Conservation (phyloP, 352 stramenopile species). For the Phytophthora pluvialis region DNA sequence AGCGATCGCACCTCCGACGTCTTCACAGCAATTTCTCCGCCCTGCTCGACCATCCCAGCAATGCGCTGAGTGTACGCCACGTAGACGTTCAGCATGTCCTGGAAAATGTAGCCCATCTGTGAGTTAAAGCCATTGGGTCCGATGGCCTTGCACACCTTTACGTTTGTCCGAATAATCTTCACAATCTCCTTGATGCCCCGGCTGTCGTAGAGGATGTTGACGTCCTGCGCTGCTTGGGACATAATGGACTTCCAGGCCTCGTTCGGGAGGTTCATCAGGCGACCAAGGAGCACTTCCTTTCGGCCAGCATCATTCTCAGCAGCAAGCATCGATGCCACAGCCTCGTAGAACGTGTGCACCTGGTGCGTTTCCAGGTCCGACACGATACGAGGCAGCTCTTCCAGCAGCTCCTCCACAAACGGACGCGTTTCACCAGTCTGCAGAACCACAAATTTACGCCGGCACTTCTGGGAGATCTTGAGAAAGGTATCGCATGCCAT, state of each 20-base stretch:
- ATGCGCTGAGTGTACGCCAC: conserved; percentile 98
- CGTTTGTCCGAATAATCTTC: conserved; percentile 99
- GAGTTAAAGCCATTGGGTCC: conserved; percentile 96
- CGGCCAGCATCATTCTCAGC: conserved; percentile 80
- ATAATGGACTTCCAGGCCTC: conserved; percentile 90
- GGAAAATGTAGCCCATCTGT: conserved; percentile 98
- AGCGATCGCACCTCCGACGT: conserved; percentile 93
- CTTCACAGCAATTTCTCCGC: conserved; percentile 95
- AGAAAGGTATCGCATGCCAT: conserved; percentile 99
- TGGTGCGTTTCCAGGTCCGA: conserved; percentile 99
- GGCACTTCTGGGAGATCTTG: conserved; percentile 99
- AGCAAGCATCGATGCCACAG: conserved; percentile 92
- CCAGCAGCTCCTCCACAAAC: conserved; percentile 98
- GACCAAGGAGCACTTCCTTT: conserved; percentile 91
- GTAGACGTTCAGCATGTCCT: conserved; percentile 99
- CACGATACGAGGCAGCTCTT: conserved; percentile 95
- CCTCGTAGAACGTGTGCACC: conserved; percentile 99
- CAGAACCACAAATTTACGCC: conserved; percentile 97
- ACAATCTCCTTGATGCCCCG: conserved; percentile 92
- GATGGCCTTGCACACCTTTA: conserved; percentile 95
- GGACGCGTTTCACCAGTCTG: conserved; percentile 93
- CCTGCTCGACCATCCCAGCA: conserved; percentile 86
- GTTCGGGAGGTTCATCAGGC: conserved; percentile 97
- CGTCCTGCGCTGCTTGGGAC: conserved; percentile 73
- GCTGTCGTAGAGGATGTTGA: conserved; percentile 82